Evolutionary conservation across 2,329 filamentous ascomycete species (phyloP).

Genomic region (Coleophoma eucalyptorum): DNA sequence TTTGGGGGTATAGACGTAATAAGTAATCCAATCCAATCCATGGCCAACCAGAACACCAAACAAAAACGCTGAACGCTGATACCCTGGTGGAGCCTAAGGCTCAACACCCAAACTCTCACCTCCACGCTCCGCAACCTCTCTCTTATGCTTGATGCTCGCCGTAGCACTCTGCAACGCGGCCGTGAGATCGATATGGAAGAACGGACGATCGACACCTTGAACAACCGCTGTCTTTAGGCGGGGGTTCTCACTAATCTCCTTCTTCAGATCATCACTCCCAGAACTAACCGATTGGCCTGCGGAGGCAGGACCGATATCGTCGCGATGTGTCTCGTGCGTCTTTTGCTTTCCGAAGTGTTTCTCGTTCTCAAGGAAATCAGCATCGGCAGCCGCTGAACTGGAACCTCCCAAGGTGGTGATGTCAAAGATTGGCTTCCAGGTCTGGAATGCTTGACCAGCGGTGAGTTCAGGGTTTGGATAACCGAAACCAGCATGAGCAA

Average conservation of each 20-base stretch:
- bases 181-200: slow-evolving; percentile 92
- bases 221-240: slow-evolving; percentile 60
- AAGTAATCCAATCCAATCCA: no score
- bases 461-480: slow-evolving; percentile 56
- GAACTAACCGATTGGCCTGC: slow-evolving; percentile 25
- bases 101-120: slow-evolving; percentile 7
- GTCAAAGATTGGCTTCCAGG: slow-evolving; percentile 92
- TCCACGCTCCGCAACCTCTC: slow-evolving; percentile 28
- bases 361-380: slow-evolving; percentile 61
- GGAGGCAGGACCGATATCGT: slow-evolving; percentile 18
- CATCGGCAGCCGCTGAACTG: slow-evolving; percentile 64
- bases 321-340: slow-evolving; percentile 12
- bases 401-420: slow-evolving; percentile 80
- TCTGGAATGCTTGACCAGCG: slow-evolving; percentile 40
- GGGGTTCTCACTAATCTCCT: slow-evolving; percentile 1
- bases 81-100: no score
- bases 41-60: no score
- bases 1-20: no score
- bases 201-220: slow-evolving; percentile 80
- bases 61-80: no score
- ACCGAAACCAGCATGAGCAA: slow-evolving; percentile 84
- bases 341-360: slow-evolving; percentile 30
- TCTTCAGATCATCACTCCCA: slow-evolving; percentile 1
- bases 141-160: slow-evolving; percentile 64
- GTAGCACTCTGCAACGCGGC: slow-evolving; percentile 86